Evolutionary conservation across 129 eudicot genomes (phyloP), one percentile per base, ranked within the genome.

Genomic region (Flaveria bidentis): DNA sequence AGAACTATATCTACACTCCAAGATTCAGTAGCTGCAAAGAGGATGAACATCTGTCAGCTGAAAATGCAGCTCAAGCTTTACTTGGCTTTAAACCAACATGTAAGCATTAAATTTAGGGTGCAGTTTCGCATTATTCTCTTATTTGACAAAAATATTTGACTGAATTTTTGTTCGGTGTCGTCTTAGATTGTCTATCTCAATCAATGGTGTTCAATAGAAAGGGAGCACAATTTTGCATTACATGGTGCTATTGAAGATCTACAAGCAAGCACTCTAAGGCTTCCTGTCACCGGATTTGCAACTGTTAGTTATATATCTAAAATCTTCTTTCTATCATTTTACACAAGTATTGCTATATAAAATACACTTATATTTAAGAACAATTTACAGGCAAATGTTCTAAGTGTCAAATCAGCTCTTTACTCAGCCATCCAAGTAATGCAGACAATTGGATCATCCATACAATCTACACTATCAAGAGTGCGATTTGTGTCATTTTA

Each of bases 251-350:
- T 81, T 61, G 80, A 83, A 75, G 97, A 95, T 83, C 87, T 95
- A 64, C 84, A 89, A 78, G 90, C 97, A 56, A 85, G 92, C 85
- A 95, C 96, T 81, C 76, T 95, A 64, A 96, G 92, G 39, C 87
- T 95, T 86, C 99, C 99, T 15, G 84, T 91, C 75, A 87, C 90
- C 17, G 96, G 86, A 77, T 89, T 87, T 44, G 97, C 99, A 77
- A 89, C 67, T 82, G 99, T 95, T 85, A 58, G 82, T 39, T 9
- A 72, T 26, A 62, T 61, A 61, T 76, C 11, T 8, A 23, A 28
- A 52, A 71, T 1, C 47, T 18, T 22, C 60, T 58, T 58, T 20
- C 20, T 18, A 68, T 60, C 47, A 44, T 58, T 58, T 51, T 30
- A 30, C 4, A 28, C 2, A 55, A 13, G 0, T 77, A 70, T 22